Conservation (phyloP, 768 basidiomycete species). For the Mrakia blollopis region DNA sequence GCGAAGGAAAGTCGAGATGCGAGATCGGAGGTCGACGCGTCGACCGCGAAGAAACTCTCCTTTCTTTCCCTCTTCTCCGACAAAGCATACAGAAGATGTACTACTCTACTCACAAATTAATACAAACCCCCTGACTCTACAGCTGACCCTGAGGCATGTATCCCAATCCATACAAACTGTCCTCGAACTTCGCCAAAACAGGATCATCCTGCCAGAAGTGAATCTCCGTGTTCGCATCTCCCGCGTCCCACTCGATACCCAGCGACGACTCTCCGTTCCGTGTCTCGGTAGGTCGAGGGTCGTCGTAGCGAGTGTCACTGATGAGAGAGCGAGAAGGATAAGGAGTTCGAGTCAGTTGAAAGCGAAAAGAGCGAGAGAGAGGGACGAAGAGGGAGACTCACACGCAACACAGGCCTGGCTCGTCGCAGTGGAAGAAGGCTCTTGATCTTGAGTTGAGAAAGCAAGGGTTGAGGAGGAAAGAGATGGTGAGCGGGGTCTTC, state of each 20-base stretch:
- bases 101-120: too few species aligned
- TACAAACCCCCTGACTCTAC: too few species aligned
- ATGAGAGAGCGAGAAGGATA: neutral
- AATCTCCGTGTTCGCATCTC: conserved; percentile 12
- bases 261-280: conserved; percentile 24
- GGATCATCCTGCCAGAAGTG: conserved; percentile 27
- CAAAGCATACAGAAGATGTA: too few species aligned
- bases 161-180: conserved; percentile 12
- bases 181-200: conserved; percentile 23
- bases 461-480: neutral
- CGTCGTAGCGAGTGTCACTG: neutral
- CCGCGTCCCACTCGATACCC: conserved; percentile 24
- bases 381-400: neutral
- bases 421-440: conserved; percentile 39
- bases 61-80: too few species aligned
- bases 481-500: neutral
- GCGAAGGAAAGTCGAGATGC: too few species aligned
- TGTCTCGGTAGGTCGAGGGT: conserved; percentile 18
- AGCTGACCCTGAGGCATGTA: neutral
- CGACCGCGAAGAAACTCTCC: too few species aligned
- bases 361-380: neutral
- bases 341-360: neutral
- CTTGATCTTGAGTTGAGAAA: conserved; percentile 17
- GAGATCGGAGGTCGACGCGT: too few species aligned
- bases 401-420: conserved; percentile 34